Evolutionary conservation across 1,139 yeast genomes (phyloP).

Genomic region (Nakaseomyces kungkrabaensis): DNA sequence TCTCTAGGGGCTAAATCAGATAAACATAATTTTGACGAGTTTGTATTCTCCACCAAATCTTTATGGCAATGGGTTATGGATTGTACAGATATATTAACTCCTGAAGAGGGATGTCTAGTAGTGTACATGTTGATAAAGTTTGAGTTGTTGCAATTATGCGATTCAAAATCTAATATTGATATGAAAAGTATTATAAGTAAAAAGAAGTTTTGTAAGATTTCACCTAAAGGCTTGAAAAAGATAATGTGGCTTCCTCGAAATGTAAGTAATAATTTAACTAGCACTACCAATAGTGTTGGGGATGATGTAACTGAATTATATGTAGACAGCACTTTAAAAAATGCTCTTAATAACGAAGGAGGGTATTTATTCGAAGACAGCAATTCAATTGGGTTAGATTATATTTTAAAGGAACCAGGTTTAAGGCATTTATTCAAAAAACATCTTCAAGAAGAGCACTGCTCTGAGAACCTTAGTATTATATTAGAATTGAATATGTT

Average conservation of each 20-base stretch:
- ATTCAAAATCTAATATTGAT: neutral
- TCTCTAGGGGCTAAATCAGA: constrained; percentile 32
- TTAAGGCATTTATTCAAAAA: constrained; percentile 54
- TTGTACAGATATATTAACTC: constrained; percentile 61
- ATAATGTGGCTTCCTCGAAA: neutral
- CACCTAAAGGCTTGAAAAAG: neutral
- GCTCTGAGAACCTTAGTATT: constrained; percentile 70
- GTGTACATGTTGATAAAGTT: constrained; percentile 46
- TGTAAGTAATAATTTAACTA: neutral
- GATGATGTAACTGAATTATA: neutral
- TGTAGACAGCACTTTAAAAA: neutral
- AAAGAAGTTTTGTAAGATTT: neutral
- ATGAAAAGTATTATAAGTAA: neutral
- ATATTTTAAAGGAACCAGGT: constrained; percentile 68
- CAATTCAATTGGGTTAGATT: constrained; percentile 28
- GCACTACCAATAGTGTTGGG: neutral
- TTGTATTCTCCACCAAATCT: constrained; percentile 58
- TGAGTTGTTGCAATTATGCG: constrained; percentile 33
- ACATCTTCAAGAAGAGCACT: constrained; percentile 53
- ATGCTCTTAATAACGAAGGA: neutral
- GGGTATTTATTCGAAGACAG: neutral
- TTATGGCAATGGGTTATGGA: constrained; percentile 83
- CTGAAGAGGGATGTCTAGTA: constrained; percentile 51
- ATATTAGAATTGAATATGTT: constrained; percentile 48
- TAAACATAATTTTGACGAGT: constrained; percentile 26